Percentiles rank a stretch among this genome's conserved stretches.
These are phyloP conservation scores for Mycena indigotica DNA, from an alignment of 768 basidiomycete species.

Conservation along the genomic window DNA sequence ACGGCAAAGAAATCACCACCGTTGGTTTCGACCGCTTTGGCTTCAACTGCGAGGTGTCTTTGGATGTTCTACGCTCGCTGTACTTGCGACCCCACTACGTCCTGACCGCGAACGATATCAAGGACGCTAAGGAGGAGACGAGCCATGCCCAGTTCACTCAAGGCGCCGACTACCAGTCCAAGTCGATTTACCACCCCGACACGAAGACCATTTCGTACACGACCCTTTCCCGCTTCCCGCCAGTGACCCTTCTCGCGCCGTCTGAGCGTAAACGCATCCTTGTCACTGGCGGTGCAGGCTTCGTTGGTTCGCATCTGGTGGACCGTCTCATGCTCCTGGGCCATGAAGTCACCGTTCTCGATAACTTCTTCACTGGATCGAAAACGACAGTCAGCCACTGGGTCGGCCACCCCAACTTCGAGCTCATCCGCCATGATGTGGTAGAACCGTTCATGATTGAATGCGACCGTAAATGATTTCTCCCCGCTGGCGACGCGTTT, in stretches of 20 bases:
- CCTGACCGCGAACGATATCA: slow-evolving; percentile 41
- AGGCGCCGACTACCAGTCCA: slow-evolving; percentile 67
- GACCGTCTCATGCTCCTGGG: slow-evolving; percentile 97
- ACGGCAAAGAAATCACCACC: slow-evolving; percentile 70
- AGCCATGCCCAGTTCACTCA: slow-evolving; percentile 58
- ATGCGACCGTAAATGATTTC: slow-evolving; percentile 78
- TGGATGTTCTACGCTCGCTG: slow-evolving; percentile 82
- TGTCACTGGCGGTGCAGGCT: slow-evolving; percentile 98
- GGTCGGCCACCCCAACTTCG: slow-evolving; percentile 98
- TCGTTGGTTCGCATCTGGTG: slow-evolving; percentile 97
- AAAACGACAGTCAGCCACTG: slow-evolving; percentile 96
- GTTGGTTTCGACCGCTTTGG: slow-evolving; percentile 89
- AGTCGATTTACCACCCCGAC: slow-evolving; percentile 83
- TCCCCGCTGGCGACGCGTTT: slow-evolving; percentile 16
- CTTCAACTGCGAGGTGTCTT: slow-evolving; percentile 82
- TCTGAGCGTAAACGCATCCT: slow-evolving; percentile 84
- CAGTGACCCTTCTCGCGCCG: slow-evolving; percentile 84
- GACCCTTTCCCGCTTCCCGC: slow-evolving; percentile 88
- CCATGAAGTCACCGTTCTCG: slow-evolving; percentile 94
- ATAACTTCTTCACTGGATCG: slow-evolving; percentile 98
- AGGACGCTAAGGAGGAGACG: slow-evolving; percentile 41
- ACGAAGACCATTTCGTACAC: slow-evolving; percentile 87
- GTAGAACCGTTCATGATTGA: slow-evolving; percentile 98
- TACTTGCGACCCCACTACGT: slow-evolving; percentile 86
- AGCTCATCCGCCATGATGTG: slow-evolving; percentile 96